Evolutionary conservation across 495 filamentous ascomycete species (phyloP), one percentile per base, ranked within the genome.

Genomic region (Penicillium angulare): DNA sequence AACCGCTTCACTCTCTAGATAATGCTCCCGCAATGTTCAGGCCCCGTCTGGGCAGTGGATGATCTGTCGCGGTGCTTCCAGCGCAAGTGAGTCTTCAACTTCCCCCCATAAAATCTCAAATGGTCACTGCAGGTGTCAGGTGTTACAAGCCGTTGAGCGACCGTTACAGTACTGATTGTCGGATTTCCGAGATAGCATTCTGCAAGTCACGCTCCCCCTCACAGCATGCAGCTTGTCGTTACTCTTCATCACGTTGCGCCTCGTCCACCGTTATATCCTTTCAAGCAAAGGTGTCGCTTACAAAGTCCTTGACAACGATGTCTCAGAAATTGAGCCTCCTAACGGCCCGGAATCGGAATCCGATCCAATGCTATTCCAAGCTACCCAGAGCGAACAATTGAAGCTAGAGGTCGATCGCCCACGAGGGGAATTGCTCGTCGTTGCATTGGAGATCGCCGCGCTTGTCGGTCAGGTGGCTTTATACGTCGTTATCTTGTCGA

Each of bases 61-160:
- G 95, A 98, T 71, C 86, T 98, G 64, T 86, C 87, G 9, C 72
- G 66, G 43, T 97, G 95, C 71, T 92, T 98, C 64, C 86, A 90
- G 62, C 82, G 80, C 75, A 90, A 95, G 92, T 96, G 49, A 60
- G 62, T 65, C 13, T n/a, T n/a, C n/a, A n/a, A n/a, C n/a, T n/a
- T n/a, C n/a, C n/a, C n/a, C n/a, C n/a, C n/a, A n/a, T n/a, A n/a
- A n/a, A n/a, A n/a, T n/a, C n/a, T n/a, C n/a, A n/a, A n/a, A n/a
- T n/a, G n/a, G n/a, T n/a, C n/a, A n/a, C n/a, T n/a, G n/a, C n/a
- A n/a, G n/a, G n/a, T n/a, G n/a, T n/a, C n/a, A n/a, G 20, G 38
- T 24, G 10, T 15, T 21, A 41, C 34, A 31, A 22, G 49, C 29
- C 9, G 47, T 29, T 16, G 5, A 43, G 40, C 27, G 26, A 42